A percentile compares a stretch with the other conserved stretches of the same genome.
These are phyloP conservation scores for Tolypocladium inflatum DNA, from an alignment of 2,329 filamentous ascomycete genomes.

Conservation along the genomic window DNA sequence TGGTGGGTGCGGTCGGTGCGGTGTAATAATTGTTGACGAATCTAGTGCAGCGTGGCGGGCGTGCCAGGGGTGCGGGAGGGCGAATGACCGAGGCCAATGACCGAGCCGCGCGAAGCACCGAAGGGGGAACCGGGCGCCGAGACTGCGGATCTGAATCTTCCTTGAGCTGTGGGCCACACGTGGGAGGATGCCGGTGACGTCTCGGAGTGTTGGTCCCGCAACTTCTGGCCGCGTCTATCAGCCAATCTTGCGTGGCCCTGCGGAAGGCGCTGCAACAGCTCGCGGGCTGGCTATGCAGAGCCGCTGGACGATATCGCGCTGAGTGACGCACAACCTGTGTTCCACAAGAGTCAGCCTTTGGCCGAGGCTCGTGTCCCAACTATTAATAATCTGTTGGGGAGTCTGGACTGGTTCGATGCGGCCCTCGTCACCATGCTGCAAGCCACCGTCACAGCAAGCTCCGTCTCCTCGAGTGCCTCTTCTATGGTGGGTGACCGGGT, in stretches of 20 bases:
- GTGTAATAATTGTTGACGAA: neutral
- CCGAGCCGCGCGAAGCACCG: slow-evolving; percentile 14
- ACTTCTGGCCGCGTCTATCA: neutral
- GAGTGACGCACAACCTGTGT: neutral
- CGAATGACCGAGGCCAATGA: slow-evolving; percentile 15
- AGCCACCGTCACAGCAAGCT: neutral
- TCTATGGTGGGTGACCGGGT: neutral
- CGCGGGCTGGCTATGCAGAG: neutral
- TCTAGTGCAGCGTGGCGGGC: slow-evolving; percentile 1
- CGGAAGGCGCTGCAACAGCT: neutral
- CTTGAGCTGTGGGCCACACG: neutral
- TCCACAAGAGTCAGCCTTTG: neutral
- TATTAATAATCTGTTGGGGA: neutral
- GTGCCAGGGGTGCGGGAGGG: slow-evolving; percentile 1
- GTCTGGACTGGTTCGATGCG: neutral
- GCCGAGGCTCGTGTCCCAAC: neutral
- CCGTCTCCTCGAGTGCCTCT: neutral
- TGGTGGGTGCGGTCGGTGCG: neutral
- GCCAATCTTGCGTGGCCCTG: neutral
- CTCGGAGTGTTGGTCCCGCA: neutral
- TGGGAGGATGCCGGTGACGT: neutral
- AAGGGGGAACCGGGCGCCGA: slow-evolving; percentile 9
- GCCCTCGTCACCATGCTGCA: neutral
- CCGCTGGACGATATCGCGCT: neutral
- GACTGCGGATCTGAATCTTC: slow-evolving; percentile 1